These are phyloP conservation scores for Phytopythium cucurbitacearum DNA, from an alignment of 352 stramenopile species.

Conservation along the genomic window DNA sequence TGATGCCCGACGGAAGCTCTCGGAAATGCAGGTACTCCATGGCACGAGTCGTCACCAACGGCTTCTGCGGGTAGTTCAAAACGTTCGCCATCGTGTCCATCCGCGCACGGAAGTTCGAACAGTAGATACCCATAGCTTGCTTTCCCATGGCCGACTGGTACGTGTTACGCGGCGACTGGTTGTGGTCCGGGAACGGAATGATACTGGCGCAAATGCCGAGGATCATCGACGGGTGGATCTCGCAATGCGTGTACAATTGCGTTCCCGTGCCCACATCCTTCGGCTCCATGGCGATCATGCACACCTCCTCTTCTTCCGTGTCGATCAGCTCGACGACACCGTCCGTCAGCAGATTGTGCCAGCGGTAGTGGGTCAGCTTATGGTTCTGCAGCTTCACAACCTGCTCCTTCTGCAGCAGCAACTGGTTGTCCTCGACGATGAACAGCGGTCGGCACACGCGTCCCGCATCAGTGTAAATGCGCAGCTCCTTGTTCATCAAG, in stretches of 20 bases:
- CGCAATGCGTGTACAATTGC: constrained; percentile 99
- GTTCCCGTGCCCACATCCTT: constrained; percentile 88
- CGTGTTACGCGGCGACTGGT: constrained; percentile 99
- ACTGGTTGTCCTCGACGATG: constrained; percentile 96
- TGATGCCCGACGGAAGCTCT: constrained; percentile 98
- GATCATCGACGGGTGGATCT: constrained; percentile 99
- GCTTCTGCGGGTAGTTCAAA: constrained; percentile 99
- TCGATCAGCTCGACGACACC: constrained; percentile 98
- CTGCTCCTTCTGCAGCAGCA: constrained; percentile 97
- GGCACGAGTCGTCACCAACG: constrained; percentile 96
- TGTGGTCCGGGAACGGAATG: constrained; percentile 99
- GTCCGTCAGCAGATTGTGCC: constrained; percentile 89
- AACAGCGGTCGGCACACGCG: constrained; percentile 98
- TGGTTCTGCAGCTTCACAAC: constrained; percentile 94
- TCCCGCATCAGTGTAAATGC: constrained; percentile 99
- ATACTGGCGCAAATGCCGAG: constrained; percentile 99
- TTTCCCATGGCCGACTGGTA: constrained; percentile 99
- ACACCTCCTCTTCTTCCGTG: constrained; percentile 99
- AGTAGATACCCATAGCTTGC: constrained; percentile 99
- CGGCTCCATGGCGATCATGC: constrained; percentile 99
- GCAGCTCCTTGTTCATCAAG: constrained; percentile 97
- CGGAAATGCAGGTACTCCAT: constrained; percentile 99
- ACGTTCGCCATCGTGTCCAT: constrained; percentile 99
- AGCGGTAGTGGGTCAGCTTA: constrained; percentile 87
- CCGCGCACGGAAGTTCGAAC: constrained; percentile 97